A percentile compares a stretch with the other conserved stretches of the same genome.
Evolutionary conservation across 345 rosid species (phyloP).

Genomic region (Corymbia maculata): DNA sequence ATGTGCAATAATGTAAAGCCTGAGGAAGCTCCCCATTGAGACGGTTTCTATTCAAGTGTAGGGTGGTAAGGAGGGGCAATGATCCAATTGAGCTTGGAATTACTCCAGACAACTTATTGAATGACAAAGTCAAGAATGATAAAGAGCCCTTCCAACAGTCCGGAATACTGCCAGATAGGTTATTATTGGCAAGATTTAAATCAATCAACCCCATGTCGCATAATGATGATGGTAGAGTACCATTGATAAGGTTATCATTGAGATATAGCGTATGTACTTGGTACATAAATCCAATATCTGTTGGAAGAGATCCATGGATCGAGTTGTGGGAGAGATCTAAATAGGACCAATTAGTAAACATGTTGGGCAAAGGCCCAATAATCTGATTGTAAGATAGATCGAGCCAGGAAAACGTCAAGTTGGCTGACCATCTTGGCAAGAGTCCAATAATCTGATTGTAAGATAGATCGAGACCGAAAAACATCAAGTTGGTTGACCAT

Average conservation of each 20-base stretch:
- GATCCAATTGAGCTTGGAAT: not conserved
- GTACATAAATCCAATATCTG: not conserved
- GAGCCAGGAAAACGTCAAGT: rapidly evolving
- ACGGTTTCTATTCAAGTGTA: not conserved
- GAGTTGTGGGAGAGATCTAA: not conserved
- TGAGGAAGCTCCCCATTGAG: not conserved
- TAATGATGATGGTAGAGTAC: not conserved
- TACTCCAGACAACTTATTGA: not conserved
- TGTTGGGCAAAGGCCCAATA: not conserved
- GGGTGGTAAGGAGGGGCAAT: rapidly evolving
- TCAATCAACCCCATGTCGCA: not conserved
- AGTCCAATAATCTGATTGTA: too few species aligned
- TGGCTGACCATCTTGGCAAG: not conserved
- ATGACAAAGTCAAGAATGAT: not conserved
- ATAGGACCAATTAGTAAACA: not conserved
- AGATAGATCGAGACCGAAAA: too few species aligned
- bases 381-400: not conserved
- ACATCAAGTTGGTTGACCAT: too few species aligned
- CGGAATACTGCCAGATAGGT: rapidly evolving
- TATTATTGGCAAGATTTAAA: not conserved
- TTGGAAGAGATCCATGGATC: not conserved
- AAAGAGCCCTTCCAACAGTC: not conserved
- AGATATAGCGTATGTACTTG: not conserved
- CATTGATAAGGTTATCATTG: not conserved
- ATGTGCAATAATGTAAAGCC: rapidly evolving